Conservation (phyloP, 2,329 filamentous ascomycete genomes). For the Geosmithia flava region DNA sequence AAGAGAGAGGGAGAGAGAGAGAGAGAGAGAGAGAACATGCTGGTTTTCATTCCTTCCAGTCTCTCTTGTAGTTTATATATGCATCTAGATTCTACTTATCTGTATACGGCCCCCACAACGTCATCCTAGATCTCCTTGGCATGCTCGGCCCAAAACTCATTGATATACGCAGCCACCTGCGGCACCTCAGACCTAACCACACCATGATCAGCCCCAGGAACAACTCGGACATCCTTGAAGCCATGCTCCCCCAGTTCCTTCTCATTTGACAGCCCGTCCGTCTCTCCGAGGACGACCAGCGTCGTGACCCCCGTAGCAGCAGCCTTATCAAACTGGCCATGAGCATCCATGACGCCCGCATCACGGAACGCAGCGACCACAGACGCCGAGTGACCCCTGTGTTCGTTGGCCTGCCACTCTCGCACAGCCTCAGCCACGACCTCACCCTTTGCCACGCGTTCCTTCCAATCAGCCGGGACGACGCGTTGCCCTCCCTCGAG, state of each 20-base stretch:
- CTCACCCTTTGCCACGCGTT: conserved; percentile 24
- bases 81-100: no score
- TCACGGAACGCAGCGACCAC: conserved; percentile 33
- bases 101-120: no score
- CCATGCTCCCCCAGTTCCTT: conserved; percentile 6
- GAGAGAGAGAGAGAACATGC: no score
- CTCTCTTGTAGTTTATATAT: no score
- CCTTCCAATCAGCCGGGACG: conserved; percentile 29
- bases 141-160: conserved; percentile 7
- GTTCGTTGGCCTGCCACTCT: conserved; percentile 33
- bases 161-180: conserved; percentile 8
- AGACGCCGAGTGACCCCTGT: conserved; percentile 29
- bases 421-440: conserved; percentile 32
- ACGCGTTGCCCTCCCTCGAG: conserved; percentile 29
- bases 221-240: conserved; percentile 9
- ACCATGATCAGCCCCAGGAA: conserved; percentile 9
- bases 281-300: conserved; percentile 10
- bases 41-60: no score
- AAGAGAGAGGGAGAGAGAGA: no score
- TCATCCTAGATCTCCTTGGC: not conserved
- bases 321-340: conserved; percentile 10
- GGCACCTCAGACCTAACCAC: conserved; percentile 11
- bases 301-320: conserved; percentile 4
- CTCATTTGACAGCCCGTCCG: conserved; percentile 8
- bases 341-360: conserved; percentile 24